phyloP scores from a whole-genome alignment of 169 alveolate species.

The Cystoisospora suis region DNA sequence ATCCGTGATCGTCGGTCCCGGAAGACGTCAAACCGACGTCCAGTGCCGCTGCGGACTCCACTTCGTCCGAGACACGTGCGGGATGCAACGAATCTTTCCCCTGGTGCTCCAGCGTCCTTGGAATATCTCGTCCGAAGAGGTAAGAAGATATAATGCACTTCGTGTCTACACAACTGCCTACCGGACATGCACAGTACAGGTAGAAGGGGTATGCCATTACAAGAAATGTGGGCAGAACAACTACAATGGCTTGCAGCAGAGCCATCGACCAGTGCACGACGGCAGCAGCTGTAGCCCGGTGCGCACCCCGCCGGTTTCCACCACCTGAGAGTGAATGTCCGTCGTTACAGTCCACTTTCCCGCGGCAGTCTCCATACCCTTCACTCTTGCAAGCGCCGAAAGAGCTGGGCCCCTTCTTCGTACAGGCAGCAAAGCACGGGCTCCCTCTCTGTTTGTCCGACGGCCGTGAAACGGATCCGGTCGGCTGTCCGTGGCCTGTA shows the following conservation, averaged over 20 bases:
- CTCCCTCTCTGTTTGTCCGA: too few relatives aligned
- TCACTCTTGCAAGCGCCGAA: not conserved
- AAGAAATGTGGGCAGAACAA: not conserved
- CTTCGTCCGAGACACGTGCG: too few relatives aligned
- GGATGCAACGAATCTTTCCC: too few relatives aligned
- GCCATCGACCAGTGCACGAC: not conserved
- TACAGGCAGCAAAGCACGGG: not conserved
- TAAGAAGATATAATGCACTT: too few relatives aligned
- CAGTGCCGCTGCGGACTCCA: too few relatives aligned
- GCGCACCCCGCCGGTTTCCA: not conserved
- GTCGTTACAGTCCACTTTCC: not conserved
- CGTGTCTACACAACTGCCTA: too few relatives aligned
- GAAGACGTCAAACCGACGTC: too few relatives aligned
- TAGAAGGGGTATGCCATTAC: conserved; percentile 9
- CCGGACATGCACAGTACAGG: conserved; percentile 30
- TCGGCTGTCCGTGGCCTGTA: too few relatives aligned
- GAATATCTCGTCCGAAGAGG: too few relatives aligned
- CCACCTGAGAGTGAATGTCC: not conserved
- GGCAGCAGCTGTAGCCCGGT: not conserved
- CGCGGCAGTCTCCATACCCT: not conserved
- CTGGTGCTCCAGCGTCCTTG: too few relatives aligned
- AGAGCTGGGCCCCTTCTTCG: not conserved
- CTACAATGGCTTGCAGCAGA: not conserved
- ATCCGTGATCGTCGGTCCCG: too few relatives aligned
- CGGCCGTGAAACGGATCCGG: too few relatives aligned